These are phyloP conservation scores for Fusarium falciforme DNA, from an alignment of 2,329 filamentous ascomycete genomes.

Conservation along the genomic window DNA sequence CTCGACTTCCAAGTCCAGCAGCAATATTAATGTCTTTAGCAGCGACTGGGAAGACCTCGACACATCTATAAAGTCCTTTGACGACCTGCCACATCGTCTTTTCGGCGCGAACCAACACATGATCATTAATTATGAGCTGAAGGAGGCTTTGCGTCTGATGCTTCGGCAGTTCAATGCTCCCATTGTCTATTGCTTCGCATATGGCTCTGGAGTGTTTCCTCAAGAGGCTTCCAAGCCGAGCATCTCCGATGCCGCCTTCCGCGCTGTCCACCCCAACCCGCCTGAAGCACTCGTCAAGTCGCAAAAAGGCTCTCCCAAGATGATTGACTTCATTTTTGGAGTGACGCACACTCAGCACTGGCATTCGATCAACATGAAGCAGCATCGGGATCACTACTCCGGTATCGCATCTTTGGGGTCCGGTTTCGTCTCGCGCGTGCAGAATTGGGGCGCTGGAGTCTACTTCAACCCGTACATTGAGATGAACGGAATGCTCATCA, in stretches of 20 bases:
- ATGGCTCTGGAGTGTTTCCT: conserved; percentile 95
- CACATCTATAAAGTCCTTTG: conserved; percentile 56
- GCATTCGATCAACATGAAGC: conserved; percentile 90
- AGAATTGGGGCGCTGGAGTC: conserved; percentile 93
- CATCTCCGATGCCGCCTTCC: conserved; percentile 67
- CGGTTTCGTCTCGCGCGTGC: conserved; percentile 83
- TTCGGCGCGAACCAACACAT: conserved; percentile 98
- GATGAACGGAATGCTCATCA: conserved; percentile 94
- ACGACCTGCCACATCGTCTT: conserved; percentile 58
- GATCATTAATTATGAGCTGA: conserved; percentile 94
- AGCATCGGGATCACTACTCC: conserved; percentile 94
- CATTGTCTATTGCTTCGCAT: conserved; percentile 96
- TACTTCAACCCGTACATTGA: conserved; percentile 98
- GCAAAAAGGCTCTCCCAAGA: conserved; percentile 89
- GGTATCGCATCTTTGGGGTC: conserved; percentile 85
- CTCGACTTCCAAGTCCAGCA: conserved; percentile 34
- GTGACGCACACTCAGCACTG: conserved; percentile 96
- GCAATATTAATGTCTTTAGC: conserved; percentile 52
- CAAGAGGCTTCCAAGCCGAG: conserved; percentile 69
- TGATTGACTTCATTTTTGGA: conserved; percentile 99
- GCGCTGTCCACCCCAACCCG: conserved; percentile 82
- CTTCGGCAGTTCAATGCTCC: conserved; percentile 92
- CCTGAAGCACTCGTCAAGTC: conserved; percentile 84
- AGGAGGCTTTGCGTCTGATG: conserved; percentile 87
- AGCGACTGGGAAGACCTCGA: conserved; percentile 59